Base-by-base conservation (phyloP, 805 yeast genomes). In the Candida chilensis region DNA sequence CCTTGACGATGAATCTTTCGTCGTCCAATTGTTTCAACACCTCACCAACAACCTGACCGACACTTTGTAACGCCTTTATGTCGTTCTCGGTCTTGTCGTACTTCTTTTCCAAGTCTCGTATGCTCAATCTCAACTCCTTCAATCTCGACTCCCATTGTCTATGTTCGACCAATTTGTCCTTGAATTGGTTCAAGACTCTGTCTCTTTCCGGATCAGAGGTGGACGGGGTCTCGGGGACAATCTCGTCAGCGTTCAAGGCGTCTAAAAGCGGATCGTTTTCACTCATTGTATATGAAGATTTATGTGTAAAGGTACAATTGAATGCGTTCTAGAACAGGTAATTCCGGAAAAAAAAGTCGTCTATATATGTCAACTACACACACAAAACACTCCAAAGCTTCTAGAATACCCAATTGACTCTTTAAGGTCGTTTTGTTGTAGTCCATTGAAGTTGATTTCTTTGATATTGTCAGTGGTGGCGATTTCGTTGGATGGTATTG, bases 21-120 rank as follows among this genome's bases (percentile, higher is more conserved):
- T 85, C 95, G 39, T 90, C 95, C 46, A 92, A 67, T 54, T 87
- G 96, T 55, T 92, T 92, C 61, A 92, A 72, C 17, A 92, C 94
- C 57, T 92, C 98, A 34, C 98, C 98, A 41, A 92, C 83, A 49
- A 92, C 78, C 58, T 92, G 98, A 3, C 98, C 98, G 38, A 92
- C 95, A 39, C 94, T 80, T 58, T 92, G 98, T 41, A 92, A 67
- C 12, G 97, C 97, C 60, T 87, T 90, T 54, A 92, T 92, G 47
- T 92, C 98, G 43, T 87, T 85, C 54, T 92, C 99, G 2, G 98
- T 90, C 65, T 86, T 87, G 35, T 82, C 90, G 55, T 76, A 92
- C 38, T 78, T 78, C 44, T 74, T 77, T 40, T 87, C 95, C 41
- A 87, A 59, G 42, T 73, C 94, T 54, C 87, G 78, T 62, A 92